Evolutionary conservation across 805 yeast genomes (phyloP), one percentile per base, ranked within the genome.

Genomic region (Kurtzmaniella fragi): DNA sequence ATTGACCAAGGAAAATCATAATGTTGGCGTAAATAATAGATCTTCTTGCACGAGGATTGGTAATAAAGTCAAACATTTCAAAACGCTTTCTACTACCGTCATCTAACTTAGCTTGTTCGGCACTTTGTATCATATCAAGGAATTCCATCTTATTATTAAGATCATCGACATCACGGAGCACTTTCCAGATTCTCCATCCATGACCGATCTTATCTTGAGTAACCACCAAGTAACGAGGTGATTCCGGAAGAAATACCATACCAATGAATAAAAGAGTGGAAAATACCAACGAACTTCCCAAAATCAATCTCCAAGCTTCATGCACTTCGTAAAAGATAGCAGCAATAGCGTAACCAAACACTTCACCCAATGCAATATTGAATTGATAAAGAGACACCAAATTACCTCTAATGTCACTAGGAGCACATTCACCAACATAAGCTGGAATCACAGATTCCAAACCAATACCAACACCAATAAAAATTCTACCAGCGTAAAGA

Each of bases 381-480:
- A 79, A 73, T 56, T 80, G 86, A 54, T 77, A 79, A 56, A 79
- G 52, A 2, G 84, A 77, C 16, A 79, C 84, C 35, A 80, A 57
- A 42, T 70, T 72, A 48, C 85, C 85, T 46, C 85, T 68, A 20
- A 73, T 67, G n/a, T 54, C 53, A 1, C 81, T 70, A 8, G 83
- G 83, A 23, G 75, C 78, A 39, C 75, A 72, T 51, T 80, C 85
- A 17, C 82, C 70, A 38, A 79, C 75, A 51, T 78, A 80, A 39
- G 77, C 71, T 49, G 80, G 80, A 46, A 80, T 80, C 34, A 81
- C 82, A 53, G 82, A 80, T 57, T 78, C 84, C 34, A 79, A 67
- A 43, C 86, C 86, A 39, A 80, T 74, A 49, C 84, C 85, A 29
- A 77, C 57, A 43, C 86, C 86, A 28, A 80, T 61, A 39, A 78